phyloP scores from a whole-genome alignment of 1,284 basidiomycete species.

The Malassezia globosa region DNA sequence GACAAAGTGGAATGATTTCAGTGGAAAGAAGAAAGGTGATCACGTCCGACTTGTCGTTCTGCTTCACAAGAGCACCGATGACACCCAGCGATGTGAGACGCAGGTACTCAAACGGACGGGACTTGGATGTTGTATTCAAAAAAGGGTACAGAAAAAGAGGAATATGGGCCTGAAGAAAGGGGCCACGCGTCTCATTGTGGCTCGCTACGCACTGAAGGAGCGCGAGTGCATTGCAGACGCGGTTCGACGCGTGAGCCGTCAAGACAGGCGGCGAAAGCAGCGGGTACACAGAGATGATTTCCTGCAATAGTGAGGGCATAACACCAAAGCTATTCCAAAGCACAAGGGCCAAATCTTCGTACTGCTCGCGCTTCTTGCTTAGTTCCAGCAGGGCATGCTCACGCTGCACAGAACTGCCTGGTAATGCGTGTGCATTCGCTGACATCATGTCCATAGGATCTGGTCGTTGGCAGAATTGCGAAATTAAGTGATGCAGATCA shows the following conservation, averaged over 20 bases:
- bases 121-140: slow-evolving; percentile 97
- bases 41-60: slow-evolving; percentile 92
- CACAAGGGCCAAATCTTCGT: slow-evolving; percentile 92
- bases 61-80: slow-evolving; percentile 92
- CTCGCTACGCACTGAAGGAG: slow-evolving; percentile 82
- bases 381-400: slow-evolving; percentile 60
- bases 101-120: slow-evolving; percentile 95
- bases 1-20: slow-evolving; percentile 96
- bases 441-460: slow-evolving; percentile 20
- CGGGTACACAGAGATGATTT: slow-evolving; percentile 97
- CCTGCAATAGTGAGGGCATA: slow-evolving; percentile 95
- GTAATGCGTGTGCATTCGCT: slow-evolving; percentile 21
- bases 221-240: slow-evolving; percentile 96
- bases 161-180: slow-evolving; percentile 64
- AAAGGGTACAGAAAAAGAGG: slow-evolving; percentile 98
- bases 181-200: slow-evolving; percentile 41
- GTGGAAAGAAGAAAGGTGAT: slow-evolving; percentile 98
- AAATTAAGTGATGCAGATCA: slow-evolving; percentile 43
- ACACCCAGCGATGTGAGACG: slow-evolving; percentile 94
- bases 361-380: slow-evolving; percentile 98
- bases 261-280: slow-evolving; percentile 87
- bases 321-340: slow-evolving; percentile 99
- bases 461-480: slow-evolving; percentile 44
- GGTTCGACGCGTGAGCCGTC: slow-evolving; percentile 95
- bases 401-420: slow-evolving; percentile 37